Evolutionary conservation across 352 stramenopile species (phyloP).

Genomic region (Blastocystis sp.): DNA sequence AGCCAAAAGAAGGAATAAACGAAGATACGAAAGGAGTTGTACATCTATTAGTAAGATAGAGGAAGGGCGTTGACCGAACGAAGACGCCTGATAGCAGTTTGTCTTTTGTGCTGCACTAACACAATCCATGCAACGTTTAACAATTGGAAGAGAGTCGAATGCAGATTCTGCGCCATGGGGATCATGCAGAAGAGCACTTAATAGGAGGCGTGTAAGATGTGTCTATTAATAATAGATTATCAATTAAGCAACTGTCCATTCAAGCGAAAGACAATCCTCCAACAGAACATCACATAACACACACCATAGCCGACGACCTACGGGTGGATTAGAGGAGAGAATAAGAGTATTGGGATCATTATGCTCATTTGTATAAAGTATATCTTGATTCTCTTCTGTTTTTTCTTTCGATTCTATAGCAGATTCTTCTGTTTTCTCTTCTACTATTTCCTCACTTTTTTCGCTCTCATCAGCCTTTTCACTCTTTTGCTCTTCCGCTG

Average conservation of each 20-base stretch:
- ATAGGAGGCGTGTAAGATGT: neutral
- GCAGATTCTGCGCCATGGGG: neutral
- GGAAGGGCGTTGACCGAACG: neutral
- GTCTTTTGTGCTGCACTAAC: neutral
- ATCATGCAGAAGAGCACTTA: neutral
- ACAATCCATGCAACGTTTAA: neutral
- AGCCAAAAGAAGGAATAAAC: neutral
- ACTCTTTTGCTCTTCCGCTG: neutral
- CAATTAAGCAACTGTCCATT: neutral
- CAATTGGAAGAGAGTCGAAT: neutral
- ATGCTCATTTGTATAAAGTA: neutral
- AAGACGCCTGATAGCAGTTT: neutral
- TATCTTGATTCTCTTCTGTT: neutral
- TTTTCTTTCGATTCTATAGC: neutral
- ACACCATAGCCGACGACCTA: neutral
- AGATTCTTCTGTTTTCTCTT: neutral
- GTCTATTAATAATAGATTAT: neutral
- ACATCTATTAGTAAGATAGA: neutral
- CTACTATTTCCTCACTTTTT: neutral
- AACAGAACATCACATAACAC: neutral
- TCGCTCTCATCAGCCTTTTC: neutral
- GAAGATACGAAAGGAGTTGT: slow-evolving; percentile 6
- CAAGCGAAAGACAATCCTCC: neutral
- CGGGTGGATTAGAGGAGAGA: neutral
- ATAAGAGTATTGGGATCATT: neutral